Conservation (phyloP, 2,329 filamentous ascomycete species). For the Scedosporium dehoogii region DNA sequence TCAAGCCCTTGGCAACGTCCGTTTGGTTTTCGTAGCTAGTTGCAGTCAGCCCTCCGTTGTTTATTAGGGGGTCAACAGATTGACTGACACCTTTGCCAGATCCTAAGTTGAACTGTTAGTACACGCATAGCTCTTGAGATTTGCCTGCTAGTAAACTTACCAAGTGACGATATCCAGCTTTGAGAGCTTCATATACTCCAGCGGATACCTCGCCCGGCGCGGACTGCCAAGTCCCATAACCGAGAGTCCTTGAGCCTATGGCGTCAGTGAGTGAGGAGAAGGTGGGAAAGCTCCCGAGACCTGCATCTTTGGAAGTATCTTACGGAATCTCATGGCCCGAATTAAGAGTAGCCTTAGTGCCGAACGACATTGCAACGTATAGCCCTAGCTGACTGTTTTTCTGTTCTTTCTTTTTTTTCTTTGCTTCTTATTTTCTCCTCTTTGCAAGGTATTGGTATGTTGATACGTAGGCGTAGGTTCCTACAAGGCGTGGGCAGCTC, state of each 20-base stretch:
- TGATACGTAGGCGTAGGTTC: too few relatives aligned
- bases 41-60: not conserved
- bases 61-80: not conserved
- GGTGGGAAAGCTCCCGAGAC: too few relatives aligned
- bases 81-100: conserved; percentile 26
- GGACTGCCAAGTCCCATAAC: conserved; percentile 58
- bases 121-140: not conserved
- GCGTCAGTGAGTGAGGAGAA: too few relatives aligned
- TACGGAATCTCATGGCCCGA: conserved; percentile 54
- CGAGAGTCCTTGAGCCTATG: conserved; percentile 25
- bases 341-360: conserved; percentile 47
- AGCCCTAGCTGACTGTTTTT: too few relatives aligned
- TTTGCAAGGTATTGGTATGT: too few relatives aligned
- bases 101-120: conserved; percentile 14
- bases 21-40: conserved; percentile 51
- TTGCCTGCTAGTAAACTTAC: conserved; percentile 7
- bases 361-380: conserved; percentile 40
- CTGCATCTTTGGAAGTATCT: not conserved
- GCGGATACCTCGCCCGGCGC: conserved; percentile 52
- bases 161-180: conserved; percentile 55
- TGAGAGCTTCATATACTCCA: conserved; percentile 55
- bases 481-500: too few relatives aligned
- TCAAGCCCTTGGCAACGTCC: conserved; percentile 47
- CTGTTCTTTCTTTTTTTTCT: too few relatives aligned
- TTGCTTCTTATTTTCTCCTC: too few relatives aligned